Evolutionary conservation across 73 alveolate genomes (phyloP).

Genomic region (Stentor roeselii): DNA sequence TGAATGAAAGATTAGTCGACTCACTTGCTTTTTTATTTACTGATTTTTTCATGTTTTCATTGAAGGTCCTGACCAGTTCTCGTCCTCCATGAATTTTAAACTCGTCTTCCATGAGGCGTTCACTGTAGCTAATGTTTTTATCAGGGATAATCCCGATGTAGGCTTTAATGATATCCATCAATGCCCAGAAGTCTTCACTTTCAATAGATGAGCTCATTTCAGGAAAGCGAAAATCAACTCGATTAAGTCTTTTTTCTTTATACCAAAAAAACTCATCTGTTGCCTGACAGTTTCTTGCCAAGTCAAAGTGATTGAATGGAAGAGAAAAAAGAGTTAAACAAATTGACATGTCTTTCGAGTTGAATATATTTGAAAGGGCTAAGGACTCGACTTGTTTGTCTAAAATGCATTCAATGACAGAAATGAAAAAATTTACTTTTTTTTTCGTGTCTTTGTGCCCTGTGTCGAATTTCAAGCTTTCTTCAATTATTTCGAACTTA

Average conservation of each 20-base stretch:
- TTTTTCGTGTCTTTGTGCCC: background rate
- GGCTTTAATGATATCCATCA: background rate
- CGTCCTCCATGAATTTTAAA: background rate
- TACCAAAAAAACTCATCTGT: background rate
- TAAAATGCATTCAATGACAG: background rate
- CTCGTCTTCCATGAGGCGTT: conserved; percentile 11
- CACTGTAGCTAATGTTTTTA: background rate
- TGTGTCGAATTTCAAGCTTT: background rate
- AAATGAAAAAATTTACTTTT: background rate
- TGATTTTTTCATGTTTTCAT: background rate
- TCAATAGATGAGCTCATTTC: conserved; percentile 12
- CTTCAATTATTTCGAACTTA: background rate
- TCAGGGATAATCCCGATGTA: background rate
- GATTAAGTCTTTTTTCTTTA: conserved; percentile 19
- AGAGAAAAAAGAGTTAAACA: background rate
- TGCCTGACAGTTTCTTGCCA: background rate
- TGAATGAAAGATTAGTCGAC: background rate
- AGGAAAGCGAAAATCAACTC: background rate
- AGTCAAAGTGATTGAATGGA: background rate
- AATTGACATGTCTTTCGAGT: background rate
- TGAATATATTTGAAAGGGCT: background rate
- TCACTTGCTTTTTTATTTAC: background rate
- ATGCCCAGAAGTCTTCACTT: conserved; percentile 7
- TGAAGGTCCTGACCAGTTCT: background rate
- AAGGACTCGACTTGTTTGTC: background rate